Percentiles rank a stretch among this genome's conserved stretches.
Evolutionary conservation across 2,329 filamentous ascomycete species (phyloP).

Genomic region (Grosmannia penicillata): DNA sequence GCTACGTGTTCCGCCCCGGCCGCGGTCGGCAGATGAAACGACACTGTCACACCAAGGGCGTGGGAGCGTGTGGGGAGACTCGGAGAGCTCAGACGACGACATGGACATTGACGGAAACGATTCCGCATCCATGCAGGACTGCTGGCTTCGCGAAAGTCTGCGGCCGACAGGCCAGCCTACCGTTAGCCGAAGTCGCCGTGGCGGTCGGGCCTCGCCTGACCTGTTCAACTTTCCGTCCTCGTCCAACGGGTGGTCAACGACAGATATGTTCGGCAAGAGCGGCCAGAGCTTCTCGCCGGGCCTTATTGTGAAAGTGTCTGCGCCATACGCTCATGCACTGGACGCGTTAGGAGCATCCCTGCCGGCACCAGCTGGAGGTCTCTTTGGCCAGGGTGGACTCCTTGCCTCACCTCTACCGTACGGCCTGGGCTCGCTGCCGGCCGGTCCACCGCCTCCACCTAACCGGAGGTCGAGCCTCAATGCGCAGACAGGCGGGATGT

Average conservation of each 20-base stretch:
- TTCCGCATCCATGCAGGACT: slow-evolving; percentile 37
- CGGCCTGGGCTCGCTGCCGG: slow-evolving; percentile 7
- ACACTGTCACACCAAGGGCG: slow-evolving; percentile 20
- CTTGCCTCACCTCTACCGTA: slow-evolving; percentile 15
- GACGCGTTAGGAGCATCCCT: slow-evolving; percentile 32
- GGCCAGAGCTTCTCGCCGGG: slow-evolving; percentile 19
- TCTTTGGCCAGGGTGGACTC: slow-evolving; percentile 19
- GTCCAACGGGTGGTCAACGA: slow-evolving; percentile 26
- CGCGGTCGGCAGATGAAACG: slow-evolving; percentile 32
- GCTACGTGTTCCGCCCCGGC: slow-evolving; percentile 21
- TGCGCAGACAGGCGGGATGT: slow-evolving; percentile 23
- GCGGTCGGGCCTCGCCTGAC: slow-evolving; percentile 29
- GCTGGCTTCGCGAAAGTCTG: slow-evolving; percentile 41
- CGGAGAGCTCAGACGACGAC: slow-evolving; percentile 22
- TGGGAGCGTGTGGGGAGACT: slow-evolving; percentile 27
- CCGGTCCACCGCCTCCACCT: slow-evolving; percentile 30
- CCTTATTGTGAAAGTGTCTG: slow-evolving; percentile 10
- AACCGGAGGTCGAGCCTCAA: slow-evolving; percentile 38
- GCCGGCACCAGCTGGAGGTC: slow-evolving; percentile 22
- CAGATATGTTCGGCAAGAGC: slow-evolving; percentile 29
- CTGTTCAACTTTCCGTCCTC: slow-evolving; percentile 36
- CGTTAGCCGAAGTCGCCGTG: background rate
- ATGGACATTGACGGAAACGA: slow-evolving; percentile 24
- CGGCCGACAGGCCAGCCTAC: slow-evolving; percentile 21
- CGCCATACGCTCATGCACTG: slow-evolving; percentile 18